These are phyloP conservation scores for Raffaelea deltoideospora DNA, from an alignment of 2,329 filamentous ascomycete species.

Conservation along the genomic window DNA sequence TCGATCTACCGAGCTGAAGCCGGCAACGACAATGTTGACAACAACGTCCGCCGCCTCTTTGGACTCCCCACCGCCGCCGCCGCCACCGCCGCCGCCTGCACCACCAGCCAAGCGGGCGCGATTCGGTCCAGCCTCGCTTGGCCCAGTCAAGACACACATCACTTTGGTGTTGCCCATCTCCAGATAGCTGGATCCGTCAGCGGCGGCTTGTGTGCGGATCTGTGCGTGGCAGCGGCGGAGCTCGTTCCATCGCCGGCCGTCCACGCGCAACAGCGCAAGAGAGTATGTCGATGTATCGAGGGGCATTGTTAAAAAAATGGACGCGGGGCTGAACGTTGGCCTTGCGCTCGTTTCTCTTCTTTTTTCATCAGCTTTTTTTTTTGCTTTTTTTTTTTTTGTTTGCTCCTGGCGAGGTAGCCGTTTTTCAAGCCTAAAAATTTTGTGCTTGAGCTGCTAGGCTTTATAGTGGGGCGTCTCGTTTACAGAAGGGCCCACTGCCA, in stretches of 20 bases:
- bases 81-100: constrained; percentile 16
- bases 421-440: background rate
- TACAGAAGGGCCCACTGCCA: too few relatives aligned
- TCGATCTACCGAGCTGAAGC: constrained; percentile 76
- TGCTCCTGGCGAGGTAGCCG: background rate
- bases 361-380: background rate
- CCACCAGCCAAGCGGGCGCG: constrained; percentile 26
- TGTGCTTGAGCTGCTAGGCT: background rate
- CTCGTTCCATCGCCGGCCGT: constrained; percentile 91
- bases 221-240: constrained; percentile 76
- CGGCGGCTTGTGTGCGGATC: constrained; percentile 81
- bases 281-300: constrained; percentile 89
- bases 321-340: too few relatives aligned
- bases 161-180: constrained; percentile 98
- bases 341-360: too few relatives aligned
- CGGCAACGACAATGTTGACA: constrained; percentile 73
- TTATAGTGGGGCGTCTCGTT: too few relatives aligned
- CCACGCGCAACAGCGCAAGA: constrained; percentile 69
- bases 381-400: background rate
- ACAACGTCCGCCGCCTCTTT: constrained; percentile 55
- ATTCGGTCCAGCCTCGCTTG: constrained; percentile 46
- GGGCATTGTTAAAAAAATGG: constrained; percentile 51
- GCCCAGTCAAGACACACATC: constrained; percentile 81
- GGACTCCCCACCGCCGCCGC: constrained; percentile 14
- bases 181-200: constrained; percentile 84